Conservation (phyloP, 2,329 filamentous ascomycete species). For the Xylariaceae sp. region DNA sequence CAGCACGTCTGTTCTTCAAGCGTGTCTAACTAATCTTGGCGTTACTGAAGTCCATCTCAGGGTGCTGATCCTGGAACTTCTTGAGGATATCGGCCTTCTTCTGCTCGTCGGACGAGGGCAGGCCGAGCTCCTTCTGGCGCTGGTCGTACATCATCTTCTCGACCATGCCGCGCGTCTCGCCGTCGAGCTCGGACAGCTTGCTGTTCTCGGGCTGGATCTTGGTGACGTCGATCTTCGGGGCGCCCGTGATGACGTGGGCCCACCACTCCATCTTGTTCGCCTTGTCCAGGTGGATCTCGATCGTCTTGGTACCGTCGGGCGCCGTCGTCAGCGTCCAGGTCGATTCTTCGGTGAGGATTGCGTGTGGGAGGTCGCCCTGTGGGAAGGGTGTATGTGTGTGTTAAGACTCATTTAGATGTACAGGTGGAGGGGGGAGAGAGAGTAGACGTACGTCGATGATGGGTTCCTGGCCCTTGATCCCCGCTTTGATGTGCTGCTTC, state of each 20-base stretch:
- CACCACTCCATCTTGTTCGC: constrained; percentile 98
- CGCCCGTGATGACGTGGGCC: constrained; percentile 85
- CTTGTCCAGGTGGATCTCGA: constrained; percentile 93
- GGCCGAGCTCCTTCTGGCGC: constrained; percentile 90
- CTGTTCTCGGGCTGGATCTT: constrained; percentile 95
- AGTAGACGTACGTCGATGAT: constrained; percentile 74
- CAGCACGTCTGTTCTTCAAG: too few species aligned
- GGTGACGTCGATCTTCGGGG: constrained; percentile 91
- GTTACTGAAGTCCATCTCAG: constrained; percentile 76
- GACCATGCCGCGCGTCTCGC: constrained; percentile 94
- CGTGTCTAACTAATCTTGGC: constrained; percentile 71
- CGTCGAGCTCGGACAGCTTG: constrained; percentile 90
- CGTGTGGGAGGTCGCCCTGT: constrained; percentile 84
- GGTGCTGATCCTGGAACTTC: constrained; percentile 85
- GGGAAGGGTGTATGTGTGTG: too few species aligned
- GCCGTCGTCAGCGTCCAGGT: constrained; percentile 89
- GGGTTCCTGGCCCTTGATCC: constrained; percentile 86
- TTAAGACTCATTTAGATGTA: too few species aligned
- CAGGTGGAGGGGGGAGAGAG: background rate
- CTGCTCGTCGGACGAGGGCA: constrained; percentile 91
- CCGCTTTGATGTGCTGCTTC: constrained; percentile 78
- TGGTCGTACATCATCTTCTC: constrained; percentile 99
- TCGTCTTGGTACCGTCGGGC: constrained; percentile 68
- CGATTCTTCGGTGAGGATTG: constrained; percentile 82
- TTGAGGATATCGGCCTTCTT: constrained; percentile 92